Percentiles rank a stretch among this genome's conserved stretches.
These are phyloP conservation scores for Pilaira anomala DNA, from an alignment of 192 early-diverging fungal species.

Conservation along the genomic window DNA sequence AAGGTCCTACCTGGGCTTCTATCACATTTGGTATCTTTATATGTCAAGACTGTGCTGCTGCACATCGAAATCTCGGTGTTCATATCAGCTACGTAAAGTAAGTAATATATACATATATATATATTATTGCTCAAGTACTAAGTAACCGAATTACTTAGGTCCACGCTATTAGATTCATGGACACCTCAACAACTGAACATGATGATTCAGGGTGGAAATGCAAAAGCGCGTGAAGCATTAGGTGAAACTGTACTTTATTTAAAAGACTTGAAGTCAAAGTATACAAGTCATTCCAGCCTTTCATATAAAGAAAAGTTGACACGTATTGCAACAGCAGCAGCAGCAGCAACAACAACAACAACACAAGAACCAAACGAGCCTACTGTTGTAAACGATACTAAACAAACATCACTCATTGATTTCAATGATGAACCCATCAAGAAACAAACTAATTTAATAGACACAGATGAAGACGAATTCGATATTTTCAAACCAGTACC, in stretches of 20 bases:
- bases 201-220: constrained; percentile 90
- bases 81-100: constrained; percentile 74
- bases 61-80: constrained; percentile 94
- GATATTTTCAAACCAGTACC: no score
- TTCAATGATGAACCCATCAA: background rate
- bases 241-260: constrained; percentile 29
- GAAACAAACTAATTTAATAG: no score
- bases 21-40: constrained; percentile 93
- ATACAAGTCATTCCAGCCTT: constrained; percentile 67
- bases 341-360: background rate
- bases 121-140: background rate
- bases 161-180: constrained; percentile 89
- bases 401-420: background rate
- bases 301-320: constrained; percentile 82
- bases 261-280: constrained; percentile 81
- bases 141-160: constrained; percentile 61
- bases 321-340: constrained; percentile 33
- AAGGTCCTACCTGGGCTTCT: constrained; percentile 93
- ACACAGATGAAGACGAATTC: no score
- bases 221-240: constrained; percentile 63
- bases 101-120: background rate
- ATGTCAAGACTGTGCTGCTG: constrained; percentile 94
- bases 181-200: constrained; percentile 86
- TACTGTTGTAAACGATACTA: no score
- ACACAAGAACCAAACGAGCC: no score